Conservation (phyloP, 441 rosid genomes). For the Gossypium gossypioides region DNA sequence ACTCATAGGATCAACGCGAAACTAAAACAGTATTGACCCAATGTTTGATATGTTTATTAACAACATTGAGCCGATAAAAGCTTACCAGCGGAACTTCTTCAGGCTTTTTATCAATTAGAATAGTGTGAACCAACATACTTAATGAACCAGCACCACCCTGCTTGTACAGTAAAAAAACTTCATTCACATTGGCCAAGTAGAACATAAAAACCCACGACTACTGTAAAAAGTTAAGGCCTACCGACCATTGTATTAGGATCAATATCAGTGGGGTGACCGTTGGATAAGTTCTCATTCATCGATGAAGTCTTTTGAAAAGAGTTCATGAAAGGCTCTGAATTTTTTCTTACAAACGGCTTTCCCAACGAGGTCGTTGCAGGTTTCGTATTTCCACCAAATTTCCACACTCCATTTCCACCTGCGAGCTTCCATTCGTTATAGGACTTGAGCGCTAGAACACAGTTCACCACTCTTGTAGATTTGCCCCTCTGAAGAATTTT, state of each 20-base stretch:
- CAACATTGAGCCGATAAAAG: neutral
- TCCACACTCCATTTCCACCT: conserved; percentile 85
- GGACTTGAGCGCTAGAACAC: conserved; percentile 78
- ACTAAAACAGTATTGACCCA: neutral
- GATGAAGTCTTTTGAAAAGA: conserved; percentile 62
- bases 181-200: neutral
- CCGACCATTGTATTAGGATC: conserved; percentile 66
- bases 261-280: conserved; percentile 22
- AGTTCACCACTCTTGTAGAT: conserved; percentile 72
- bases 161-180: conserved; percentile 8
- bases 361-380: conserved; percentile 37
- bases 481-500: conserved; percentile 67
- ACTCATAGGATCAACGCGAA: neutral
- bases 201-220: neutral
- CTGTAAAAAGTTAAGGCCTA: conserved; percentile 22
- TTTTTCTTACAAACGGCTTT: conserved; percentile 71
- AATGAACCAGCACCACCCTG: conserved; percentile 53
- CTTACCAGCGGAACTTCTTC: conserved; percentile 76
- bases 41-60: neutral
- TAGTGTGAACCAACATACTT: conserved; percentile 61
- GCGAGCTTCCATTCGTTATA: conserved; percentile 79
- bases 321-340: conserved; percentile 67
- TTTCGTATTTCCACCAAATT: conserved; percentile 74
- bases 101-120: conserved; percentile 69
- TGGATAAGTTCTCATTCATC: conserved; percentile 36